Evolutionary conservation across 2,329 filamentous ascomycete genomes (phyloP).

Genomic region (Hymenoscyphus salicellus): DNA sequence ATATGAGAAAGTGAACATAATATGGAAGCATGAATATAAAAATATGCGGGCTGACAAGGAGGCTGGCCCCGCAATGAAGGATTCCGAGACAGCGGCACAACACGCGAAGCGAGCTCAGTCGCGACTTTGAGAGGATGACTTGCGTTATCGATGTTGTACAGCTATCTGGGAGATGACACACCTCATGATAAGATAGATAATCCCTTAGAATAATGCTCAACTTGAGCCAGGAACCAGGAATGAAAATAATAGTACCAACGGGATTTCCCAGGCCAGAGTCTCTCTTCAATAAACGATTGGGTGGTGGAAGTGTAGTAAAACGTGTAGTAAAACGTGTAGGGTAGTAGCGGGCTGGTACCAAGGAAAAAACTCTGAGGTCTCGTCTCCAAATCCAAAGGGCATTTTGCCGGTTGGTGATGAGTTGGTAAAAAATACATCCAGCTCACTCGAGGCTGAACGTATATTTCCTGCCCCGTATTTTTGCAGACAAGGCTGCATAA

Average conservation of each 20-base stretch:
- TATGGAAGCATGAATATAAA: neutral
- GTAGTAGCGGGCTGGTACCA: too few relatives aligned
- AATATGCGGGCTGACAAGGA: neutral
- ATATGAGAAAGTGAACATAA: neutral
- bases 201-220: neutral
- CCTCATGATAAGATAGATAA: neutral
- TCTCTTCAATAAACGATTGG: neutral
- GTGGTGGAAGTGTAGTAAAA: neutral
- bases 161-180: neutral
- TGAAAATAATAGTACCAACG: neutral
- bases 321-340: neutral
- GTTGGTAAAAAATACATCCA: neutral
- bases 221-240: neutral
- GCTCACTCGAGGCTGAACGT: neutral
- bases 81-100: neutral
- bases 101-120: neutral
- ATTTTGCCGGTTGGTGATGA: neutral
- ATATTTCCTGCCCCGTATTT: neutral
- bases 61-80: neutral
- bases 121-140: neutral
- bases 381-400: neutral
- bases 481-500: neutral
- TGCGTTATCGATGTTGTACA: slow-evolving; percentile 13
- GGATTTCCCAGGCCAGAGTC: neutral
- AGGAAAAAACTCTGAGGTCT: neutral